Base-by-base conservation (phyloP, 345 rosid species). In the Abelmoschus esculentus region DNA sequence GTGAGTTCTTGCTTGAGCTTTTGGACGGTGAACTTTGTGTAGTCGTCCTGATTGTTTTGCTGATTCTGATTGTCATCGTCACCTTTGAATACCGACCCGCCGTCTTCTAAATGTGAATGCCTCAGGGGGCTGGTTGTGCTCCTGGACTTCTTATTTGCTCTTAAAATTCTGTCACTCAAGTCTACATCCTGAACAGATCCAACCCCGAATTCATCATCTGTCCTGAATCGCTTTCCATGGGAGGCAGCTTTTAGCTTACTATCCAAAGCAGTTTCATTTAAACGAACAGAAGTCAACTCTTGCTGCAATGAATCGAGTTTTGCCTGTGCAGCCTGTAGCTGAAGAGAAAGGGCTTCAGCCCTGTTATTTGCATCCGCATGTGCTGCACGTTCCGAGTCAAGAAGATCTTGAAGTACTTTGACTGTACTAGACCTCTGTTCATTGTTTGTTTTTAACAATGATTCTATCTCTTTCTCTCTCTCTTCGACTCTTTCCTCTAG, bases 401-500 rank as follows among this genome's bases (percentile, higher is more conserved):
- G 77, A 52, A 92, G 95, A 72, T 84, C 82, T 74, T 92, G 83
- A 70, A 96, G 96, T 26, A 79, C 87, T 79, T 92, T 81, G 19
- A 96, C 99, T 9, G 88, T 89, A 74, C 72, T 83, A 7, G 96
- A 85, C 70, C 98, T 87, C 77, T 90, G 91, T 76, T 80, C 89
- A 71, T 92, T 92, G 77, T 90, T 92, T 65, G 74, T 72, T 74
- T 83, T 86, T 83, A 96, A 65, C 59, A 92, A 78, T 1, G 81
- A 85, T 74, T 89, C 98, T n/a, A 96, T 92, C 82, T 96, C 98
- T 80, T 82, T 89, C 85, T 92, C 97, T 75, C 98, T 80, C 79
- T 92, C 97, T 76, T 86, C 92, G 17, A 96, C 99, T 78, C 95
- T 90, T 46, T 81, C 89, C 82, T 96, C 99, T 26, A 92, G 79